phyloP scores from a whole-genome alignment of 176 grass and related monocot species.

The Bonia amplexicaulis region DNA sequence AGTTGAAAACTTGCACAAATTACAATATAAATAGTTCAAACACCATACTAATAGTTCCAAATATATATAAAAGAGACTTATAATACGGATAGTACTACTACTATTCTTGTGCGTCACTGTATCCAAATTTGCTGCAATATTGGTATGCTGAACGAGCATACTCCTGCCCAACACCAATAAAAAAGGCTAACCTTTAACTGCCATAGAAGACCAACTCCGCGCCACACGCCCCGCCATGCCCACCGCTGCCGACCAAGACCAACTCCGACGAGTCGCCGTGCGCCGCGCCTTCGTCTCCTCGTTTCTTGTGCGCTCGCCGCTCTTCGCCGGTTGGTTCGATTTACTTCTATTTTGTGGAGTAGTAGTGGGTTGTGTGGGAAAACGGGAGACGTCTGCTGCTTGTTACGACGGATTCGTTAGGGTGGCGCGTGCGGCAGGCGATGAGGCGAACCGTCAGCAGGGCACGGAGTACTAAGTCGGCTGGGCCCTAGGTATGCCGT shows the following conservation, averaged over 20 bases:
- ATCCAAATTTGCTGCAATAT: background rate
- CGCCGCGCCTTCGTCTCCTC: background rate
- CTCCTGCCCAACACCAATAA: constrained; percentile 6
- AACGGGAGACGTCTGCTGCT: background rate
- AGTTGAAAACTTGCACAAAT: too few relatives aligned
- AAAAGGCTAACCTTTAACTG: constrained; percentile 18
- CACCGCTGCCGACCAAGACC: background rate
- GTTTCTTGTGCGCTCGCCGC: background rate
- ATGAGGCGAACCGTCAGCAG: too few relatives aligned
- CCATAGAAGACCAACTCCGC: constrained; percentile 35
- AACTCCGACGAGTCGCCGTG: background rate
- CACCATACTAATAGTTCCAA: too few relatives aligned
- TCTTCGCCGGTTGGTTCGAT: background rate
- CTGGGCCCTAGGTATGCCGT: too few relatives aligned
- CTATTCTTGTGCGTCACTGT: background rate
- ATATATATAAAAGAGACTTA: too few relatives aligned
- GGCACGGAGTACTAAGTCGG: too few relatives aligned
- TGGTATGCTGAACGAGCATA: background rate
- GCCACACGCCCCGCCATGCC: constrained; percentile 42
- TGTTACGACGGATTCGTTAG: too few relatives aligned
- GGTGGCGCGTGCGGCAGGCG: too few relatives aligned
- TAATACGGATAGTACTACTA: too few relatives aligned
- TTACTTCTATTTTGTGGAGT: background rate
- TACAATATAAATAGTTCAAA: too few relatives aligned
- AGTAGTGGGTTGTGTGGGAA: background rate